Conservation (phyloP, 768 basidiomycete genomes). For the Mycena olivaceomarginata region DNA sequence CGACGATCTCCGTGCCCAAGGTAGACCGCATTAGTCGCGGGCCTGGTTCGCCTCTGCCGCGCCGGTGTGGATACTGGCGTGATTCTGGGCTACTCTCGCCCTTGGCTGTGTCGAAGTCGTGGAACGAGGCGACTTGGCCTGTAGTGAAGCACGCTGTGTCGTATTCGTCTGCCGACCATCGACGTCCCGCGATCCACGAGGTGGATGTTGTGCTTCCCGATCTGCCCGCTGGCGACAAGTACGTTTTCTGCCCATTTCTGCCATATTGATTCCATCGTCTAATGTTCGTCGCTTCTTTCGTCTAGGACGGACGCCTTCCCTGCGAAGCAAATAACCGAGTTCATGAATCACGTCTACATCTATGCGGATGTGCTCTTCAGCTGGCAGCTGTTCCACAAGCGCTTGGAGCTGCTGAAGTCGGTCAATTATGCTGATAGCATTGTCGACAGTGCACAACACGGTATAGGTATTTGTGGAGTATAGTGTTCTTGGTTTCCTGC, state of each 20-base stretch:
- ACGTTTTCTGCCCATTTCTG: neutral
- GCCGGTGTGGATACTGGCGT: constrained; percentile 48
- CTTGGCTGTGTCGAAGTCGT: constrained; percentile 68
- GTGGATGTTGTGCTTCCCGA: constrained; percentile 60
- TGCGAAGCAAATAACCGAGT: constrained; percentile 62
- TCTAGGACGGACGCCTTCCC: constrained; percentile 54
- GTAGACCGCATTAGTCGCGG: constrained; percentile 45
- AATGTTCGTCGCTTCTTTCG: constrained; percentile 20
- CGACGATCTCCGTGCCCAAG: constrained; percentile 51
- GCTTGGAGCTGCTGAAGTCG: constrained; percentile 84
- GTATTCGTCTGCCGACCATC: constrained; percentile 64
- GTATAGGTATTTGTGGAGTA: constrained; percentile 14
- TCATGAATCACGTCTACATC: constrained; percentile 73
- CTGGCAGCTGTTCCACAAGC: constrained; percentile 84
- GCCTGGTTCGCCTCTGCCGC: constrained; percentile 53
- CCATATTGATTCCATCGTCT: constrained; percentile 21
- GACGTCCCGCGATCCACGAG: constrained; percentile 61
- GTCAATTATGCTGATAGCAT: constrained; percentile 60
- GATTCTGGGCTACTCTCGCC: constrained; percentile 50
- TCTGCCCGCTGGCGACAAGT: constrained; percentile 43
- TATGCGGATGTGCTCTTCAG: constrained; percentile 87
- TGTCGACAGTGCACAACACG: constrained; percentile 45
- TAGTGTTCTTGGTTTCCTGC: neutral
- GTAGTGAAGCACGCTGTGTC: constrained; percentile 59
- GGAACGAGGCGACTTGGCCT: constrained; percentile 68